Evolutionary conservation across 345 rosid species (phyloP), one percentile per base, ranked within the genome.

Genomic region (Mercurialis annua): DNA sequence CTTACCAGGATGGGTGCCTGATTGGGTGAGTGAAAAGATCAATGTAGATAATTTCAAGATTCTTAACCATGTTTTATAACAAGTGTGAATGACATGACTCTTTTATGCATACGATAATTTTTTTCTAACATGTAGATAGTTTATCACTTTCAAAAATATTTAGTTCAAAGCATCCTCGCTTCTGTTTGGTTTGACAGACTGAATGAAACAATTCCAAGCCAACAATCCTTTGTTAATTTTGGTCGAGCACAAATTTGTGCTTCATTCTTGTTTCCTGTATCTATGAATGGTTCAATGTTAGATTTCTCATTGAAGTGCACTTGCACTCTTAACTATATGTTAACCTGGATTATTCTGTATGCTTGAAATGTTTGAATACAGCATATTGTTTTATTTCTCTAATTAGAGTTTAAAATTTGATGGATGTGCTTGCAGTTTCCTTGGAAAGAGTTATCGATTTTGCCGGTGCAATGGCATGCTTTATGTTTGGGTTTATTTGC

Each of bases 381-480:
- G 14, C 17, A 27, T 12, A 14, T 46, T 21, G 20, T 23, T 9
- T 47, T 34, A 26, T 55, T 36, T 21, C 47, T 40, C 54, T 10
- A 33, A 23, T 6, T 27, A 30, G 21, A 21, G 18, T 3, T 1
- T 14, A 21, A 64, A 2, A 16, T 33, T 6, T 34, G 15, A 4
- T 18, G 51, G n/a, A n/a, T 64, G 36, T 51, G 55, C 2, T 4
- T 77, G 74, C 83, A 92, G 98, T 81, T 88, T 76, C 90, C 94
- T 31, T 87, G 94, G 98, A 87, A 87, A 64, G 98, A 87, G 73
- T 79, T 90, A 48, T 68, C 84, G 23, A 59, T 92, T 73, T 72
- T 90, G 72, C 97, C 97, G 24, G 94, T 88, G 61, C 97, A 90
- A 59, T 92, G 90, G 97, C 98, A 92, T 81, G 97, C 92, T 69